Evolutionary conservation across 202 grass and related monocot species (phyloP).

Genomic region (Saccharum hybrid): DNA sequence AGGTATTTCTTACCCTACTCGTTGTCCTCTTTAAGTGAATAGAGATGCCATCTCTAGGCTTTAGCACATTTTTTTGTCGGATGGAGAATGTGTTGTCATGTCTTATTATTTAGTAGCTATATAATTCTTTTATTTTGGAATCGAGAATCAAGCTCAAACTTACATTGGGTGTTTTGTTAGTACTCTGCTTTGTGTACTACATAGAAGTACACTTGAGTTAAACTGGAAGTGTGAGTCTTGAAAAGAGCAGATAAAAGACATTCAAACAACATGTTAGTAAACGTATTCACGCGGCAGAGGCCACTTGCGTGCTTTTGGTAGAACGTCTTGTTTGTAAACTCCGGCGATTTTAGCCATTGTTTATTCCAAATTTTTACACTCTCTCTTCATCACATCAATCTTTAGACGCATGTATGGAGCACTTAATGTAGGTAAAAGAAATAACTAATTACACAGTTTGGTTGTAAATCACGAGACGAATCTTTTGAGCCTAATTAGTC

Average conservation of each 20-base stretch:
- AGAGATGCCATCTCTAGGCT: constrained; percentile 37
- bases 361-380: too few relatives aligned
- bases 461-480: too few relatives aligned
- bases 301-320: too few relatives aligned
- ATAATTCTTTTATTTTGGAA: background rate
- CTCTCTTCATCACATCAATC: too few relatives aligned
- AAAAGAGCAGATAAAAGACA: background rate
- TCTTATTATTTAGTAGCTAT: constrained; percentile 11
- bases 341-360: too few relatives aligned
- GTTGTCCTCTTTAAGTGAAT: constrained; percentile 8
- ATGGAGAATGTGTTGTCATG: constrained; percentile 26
- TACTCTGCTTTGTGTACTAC: background rate
- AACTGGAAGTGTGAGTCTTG: too few relatives aligned
- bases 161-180: background rate
- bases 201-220: background rate
- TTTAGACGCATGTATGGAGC: too few relatives aligned
- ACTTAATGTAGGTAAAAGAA: too few relatives aligned
- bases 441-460: too few relatives aligned
- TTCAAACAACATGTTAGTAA: background rate
- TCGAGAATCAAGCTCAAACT: background rate
- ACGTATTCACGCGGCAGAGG: too few relatives aligned
- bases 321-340: too few relatives aligned
- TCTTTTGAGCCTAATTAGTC: too few relatives aligned
- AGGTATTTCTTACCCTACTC: background rate
- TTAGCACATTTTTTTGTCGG: constrained; percentile 24